Evolutionary conservation across 2,329 filamentous ascomycete genomes (phyloP).

Genomic region (Trichoderma sp.): DNA sequence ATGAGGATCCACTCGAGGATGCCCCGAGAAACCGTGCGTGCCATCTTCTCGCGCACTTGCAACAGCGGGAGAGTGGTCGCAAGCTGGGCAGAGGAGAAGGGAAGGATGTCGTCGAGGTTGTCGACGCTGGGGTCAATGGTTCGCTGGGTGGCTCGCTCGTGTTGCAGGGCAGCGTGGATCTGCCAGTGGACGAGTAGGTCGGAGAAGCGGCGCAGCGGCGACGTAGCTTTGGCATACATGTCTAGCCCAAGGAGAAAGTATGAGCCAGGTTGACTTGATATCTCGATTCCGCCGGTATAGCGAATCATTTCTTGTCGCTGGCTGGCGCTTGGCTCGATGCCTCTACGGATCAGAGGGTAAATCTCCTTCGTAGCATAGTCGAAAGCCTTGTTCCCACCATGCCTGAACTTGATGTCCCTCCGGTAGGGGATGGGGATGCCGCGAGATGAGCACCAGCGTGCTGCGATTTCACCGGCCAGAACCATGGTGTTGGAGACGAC

Average conservation of each 20-base stretch:
- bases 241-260: slow-evolving; percentile 60
- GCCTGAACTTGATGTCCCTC: slow-evolving; percentile 45
- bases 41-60: slow-evolving; percentile 55
- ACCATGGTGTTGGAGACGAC: slow-evolving; percentile 54
- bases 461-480: slow-evolving; percentile 62
- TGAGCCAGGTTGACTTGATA: slow-evolving; percentile 54
- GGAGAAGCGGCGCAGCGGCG: slow-evolving; percentile 64
- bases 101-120: slow-evolving; percentile 42
- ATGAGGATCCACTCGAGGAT: slow-evolving; percentile 58
- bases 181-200: slow-evolving; percentile 69
- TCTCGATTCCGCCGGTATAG: slow-evolving; percentile 50
- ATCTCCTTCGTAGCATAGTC: slow-evolving; percentile 39
- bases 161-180: slow-evolving; percentile 58
- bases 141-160: slow-evolving; percentile 41
- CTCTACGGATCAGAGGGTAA: slow-evolving; percentile 36
- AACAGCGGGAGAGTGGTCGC: slow-evolving; percentile 51
- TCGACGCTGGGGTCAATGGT: slow-evolving; percentile 32
- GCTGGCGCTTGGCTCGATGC: slow-evolving; percentile 37
- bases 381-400: slow-evolving; percentile 40
- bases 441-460: slow-evolving; percentile 60
- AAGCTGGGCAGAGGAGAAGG: slow-evolving; percentile 47
- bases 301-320: slow-evolving; percentile 34
- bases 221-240: slow-evolving; percentile 65
- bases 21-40: slow-evolving; percentile 47
- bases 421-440: slow-evolving; percentile 62